These are phyloP conservation scores for Talaromyces adpressus DNA, from an alignment of 495 filamentous ascomycete genomes.

Conservation along the genomic window DNA sequence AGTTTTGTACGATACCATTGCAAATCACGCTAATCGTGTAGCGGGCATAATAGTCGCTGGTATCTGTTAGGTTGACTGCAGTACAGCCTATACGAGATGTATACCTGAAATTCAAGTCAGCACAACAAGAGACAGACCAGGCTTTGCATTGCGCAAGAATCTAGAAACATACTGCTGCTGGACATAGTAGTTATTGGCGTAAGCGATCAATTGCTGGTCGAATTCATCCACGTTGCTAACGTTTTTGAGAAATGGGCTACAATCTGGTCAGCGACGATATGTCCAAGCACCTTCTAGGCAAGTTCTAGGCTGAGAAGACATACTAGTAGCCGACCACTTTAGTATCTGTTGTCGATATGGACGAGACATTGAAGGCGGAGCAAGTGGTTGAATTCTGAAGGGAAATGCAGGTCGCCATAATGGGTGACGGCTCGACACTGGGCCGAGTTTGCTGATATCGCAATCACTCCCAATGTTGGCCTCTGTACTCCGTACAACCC, in stretches of 20 bases:
- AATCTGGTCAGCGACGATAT: constrained; percentile 19
- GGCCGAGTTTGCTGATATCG: not conserved
- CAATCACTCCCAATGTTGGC: not conserved
- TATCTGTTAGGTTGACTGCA: constrained; percentile 68
- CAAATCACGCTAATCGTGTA: constrained; percentile 91
- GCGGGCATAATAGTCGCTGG: constrained; percentile 82
- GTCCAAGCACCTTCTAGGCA: not conserved
- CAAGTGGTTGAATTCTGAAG: constrained; percentile 73
- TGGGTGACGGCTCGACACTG: constrained; percentile 9
- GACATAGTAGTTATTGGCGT: constrained; percentile 68
- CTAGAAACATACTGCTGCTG: constrained; percentile 57
- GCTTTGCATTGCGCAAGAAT: constrained; percentile 6
- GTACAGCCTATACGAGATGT: constrained; percentile 73
- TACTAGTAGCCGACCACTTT: constrained; percentile 68
- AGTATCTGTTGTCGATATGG: constrained; percentile 62
- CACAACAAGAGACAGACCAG: constrained; percentile 4
- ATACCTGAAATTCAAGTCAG: constrained; percentile 47
- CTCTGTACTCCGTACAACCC: not conserved
- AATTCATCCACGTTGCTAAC: constrained; percentile 73
- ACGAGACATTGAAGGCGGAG: constrained; percentile 74
- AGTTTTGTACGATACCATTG: constrained; percentile 92
- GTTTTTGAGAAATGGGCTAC: constrained; percentile 78
- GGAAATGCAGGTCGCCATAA: constrained; percentile 61
- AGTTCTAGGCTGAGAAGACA: constrained; percentile 19
- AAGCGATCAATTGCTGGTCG: constrained; percentile 65